Evolutionary conservation across 1,284 basidiomycete genomes (phyloP).

Genomic region (Tilletia setariae): DNA sequence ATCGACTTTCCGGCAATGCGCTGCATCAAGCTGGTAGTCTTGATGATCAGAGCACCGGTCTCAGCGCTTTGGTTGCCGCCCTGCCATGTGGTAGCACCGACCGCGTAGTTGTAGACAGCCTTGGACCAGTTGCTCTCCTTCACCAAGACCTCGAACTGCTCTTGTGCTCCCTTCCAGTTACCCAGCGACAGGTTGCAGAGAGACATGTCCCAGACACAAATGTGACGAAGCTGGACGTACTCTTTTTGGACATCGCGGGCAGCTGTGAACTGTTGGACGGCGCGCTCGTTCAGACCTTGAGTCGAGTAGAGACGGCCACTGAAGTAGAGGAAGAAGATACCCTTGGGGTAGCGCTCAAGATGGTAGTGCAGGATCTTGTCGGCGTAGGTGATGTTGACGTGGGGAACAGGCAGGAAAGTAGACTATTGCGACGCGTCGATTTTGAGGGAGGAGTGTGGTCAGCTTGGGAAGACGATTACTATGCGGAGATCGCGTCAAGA

Average conservation of each 20-base stretch:
- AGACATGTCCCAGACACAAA: constrained; percentile 51
- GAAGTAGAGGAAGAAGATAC: constrained; percentile 54
- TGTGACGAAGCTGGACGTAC: constrained; percentile 53
- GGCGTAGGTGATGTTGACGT: constrained; percentile 49
- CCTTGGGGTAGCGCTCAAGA: constrained; percentile 47
- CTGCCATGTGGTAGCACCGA: constrained; percentile 39
- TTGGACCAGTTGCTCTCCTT: constrained; percentile 53
- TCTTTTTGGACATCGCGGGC: constrained; percentile 51
- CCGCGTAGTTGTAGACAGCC: constrained; percentile 51
- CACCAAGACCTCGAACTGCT: constrained; percentile 40
- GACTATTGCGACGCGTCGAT: constrained; percentile 21
- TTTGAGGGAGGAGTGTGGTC: neutral
- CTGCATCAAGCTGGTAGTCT: constrained; percentile 44
- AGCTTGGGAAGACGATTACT: no score
- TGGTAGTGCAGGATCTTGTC: constrained; percentile 53
- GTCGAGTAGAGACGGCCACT: constrained; percentile 53
- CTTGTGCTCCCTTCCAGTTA: constrained; percentile 40
- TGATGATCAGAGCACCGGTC: constrained; percentile 36
- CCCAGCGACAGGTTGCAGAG: constrained; percentile 50
- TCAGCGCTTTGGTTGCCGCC: constrained; percentile 27
- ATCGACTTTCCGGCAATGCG: constrained; percentile 53
- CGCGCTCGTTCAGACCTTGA: constrained; percentile 42
- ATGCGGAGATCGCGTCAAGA: neutral
- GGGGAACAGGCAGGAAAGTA: constrained; percentile 51
- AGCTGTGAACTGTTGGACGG: constrained; percentile 42